phyloP scores from a whole-genome alignment of 2,329 filamentous ascomycete genomes.

The Pyricularia pennisetigena region DNA sequence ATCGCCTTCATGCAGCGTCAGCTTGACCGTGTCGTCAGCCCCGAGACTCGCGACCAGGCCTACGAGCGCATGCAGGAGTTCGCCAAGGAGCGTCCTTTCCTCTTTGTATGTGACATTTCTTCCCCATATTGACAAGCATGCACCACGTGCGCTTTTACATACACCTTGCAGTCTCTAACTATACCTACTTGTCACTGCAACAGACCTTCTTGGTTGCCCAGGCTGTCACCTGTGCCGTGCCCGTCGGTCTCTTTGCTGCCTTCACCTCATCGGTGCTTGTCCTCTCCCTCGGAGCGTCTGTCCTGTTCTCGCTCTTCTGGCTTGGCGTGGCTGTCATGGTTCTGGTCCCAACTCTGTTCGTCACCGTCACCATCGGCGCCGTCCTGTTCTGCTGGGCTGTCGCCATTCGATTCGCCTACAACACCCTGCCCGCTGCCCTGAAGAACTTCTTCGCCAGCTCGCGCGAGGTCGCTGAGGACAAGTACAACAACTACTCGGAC shows the following conservation, averaged over 20 bases:
- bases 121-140: background rate
- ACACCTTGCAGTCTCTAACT: background rate
- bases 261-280: constrained; percentile 55
- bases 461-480: background rate
- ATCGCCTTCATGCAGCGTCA: constrained; percentile 31
- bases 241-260: constrained; percentile 56
- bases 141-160: too few relatives aligned
- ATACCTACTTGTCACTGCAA: background rate
- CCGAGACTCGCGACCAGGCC: constrained; percentile 47
- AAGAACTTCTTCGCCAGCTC: background rate
- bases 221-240: constrained; percentile 53
- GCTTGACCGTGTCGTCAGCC: constrained; percentile 44
- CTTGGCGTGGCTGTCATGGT: constrained; percentile 10
- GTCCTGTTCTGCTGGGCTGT: constrained; percentile 5
- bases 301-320: constrained; percentile 60
- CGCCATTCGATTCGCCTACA: background rate
- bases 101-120: constrained; percentile 45
- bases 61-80: constrained; percentile 44
- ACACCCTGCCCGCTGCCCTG: background rate
- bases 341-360: constrained; percentile 3
- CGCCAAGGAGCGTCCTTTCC: constrained; percentile 53
- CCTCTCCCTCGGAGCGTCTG: constrained; percentile 50
- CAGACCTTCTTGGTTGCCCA: constrained; percentile 58
- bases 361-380: constrained; percentile 4
- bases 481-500: background rate